phyloP scores from a whole-genome alignment of 2,329 filamentous ascomycete species.

The Aureobasidium namibiae region DNA sequence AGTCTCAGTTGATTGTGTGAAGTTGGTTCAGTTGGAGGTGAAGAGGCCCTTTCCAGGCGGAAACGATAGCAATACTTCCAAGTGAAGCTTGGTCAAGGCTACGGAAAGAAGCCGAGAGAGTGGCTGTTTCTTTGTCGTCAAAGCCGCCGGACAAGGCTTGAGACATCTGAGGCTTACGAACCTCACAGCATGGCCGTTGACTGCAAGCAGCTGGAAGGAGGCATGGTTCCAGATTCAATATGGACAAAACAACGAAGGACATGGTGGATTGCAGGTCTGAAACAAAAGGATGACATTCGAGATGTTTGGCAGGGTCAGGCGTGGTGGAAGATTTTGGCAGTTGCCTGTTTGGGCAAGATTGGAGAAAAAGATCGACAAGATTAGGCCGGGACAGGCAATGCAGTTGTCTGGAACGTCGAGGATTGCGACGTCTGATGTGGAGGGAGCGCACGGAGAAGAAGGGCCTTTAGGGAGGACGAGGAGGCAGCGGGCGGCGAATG shows the following conservation, averaged over 20 bases:
- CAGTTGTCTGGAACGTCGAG: constrained; percentile 8
- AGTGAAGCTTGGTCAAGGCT: not conserved
- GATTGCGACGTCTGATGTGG: constrained; percentile 11
- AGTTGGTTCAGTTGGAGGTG: not conserved
- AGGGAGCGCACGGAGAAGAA: constrained; percentile 2
- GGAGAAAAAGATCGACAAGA: not conserved
- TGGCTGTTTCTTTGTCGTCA: not conserved
- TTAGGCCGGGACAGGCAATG: not conserved
- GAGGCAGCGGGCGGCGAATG: not conserved
- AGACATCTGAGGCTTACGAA: not conserved
- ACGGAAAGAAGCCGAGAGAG: not conserved
- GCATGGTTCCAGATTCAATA: constrained; percentile 3
- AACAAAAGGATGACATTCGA: not conserved
- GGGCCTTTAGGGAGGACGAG: not conserved
- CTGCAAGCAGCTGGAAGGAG: constrained; percentile 7
- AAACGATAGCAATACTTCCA: not conserved
- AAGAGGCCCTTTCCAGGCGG: no score
- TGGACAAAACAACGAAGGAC: constrained; percentile 5
- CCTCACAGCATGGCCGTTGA: not conserved
- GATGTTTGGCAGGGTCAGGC: not conserved
- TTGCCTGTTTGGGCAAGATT: not conserved
- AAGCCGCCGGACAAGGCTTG: not conserved
- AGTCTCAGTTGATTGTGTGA: not conserved
- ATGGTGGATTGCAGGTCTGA: constrained; percentile 6
- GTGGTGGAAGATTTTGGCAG: not conserved